Evolutionary conservation across 495 filamentous ascomycete species (phyloP).

Genomic region (Zalerion maritima): DNA sequence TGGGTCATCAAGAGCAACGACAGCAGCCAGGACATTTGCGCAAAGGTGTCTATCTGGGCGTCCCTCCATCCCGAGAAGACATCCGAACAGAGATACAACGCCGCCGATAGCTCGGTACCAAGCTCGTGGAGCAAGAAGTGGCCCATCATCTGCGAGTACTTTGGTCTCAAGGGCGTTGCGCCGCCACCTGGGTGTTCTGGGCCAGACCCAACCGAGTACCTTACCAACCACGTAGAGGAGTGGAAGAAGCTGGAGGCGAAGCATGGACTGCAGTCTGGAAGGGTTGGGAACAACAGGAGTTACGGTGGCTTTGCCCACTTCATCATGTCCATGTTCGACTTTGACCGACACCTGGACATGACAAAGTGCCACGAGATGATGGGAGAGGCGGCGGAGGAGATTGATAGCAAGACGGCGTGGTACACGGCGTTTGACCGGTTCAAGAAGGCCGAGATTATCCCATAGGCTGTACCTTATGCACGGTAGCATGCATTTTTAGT

Average conservation of each 20-base stretch:
- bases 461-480: too few relatives aligned
- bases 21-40: slow-evolving; percentile 28
- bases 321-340: slow-evolving; percentile 26
- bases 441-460: too few relatives aligned
- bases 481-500: too few relatives aligned
- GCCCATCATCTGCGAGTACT: slow-evolving; percentile 24
- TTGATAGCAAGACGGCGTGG: slow-evolving; percentile 17
- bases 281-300: slow-evolving; percentile 16
- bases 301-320: slow-evolving; percentile 16
- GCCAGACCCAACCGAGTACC: slow-evolving; percentile 19
- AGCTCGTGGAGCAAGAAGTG: slow-evolving; percentile 11
- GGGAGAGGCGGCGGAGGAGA: slow-evolving; percentile 16
- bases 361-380: slow-evolving; percentile 14
- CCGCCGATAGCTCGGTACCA: slow-evolving; percentile 5
- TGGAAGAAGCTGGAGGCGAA: slow-evolving; percentile 22
- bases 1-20: slow-evolving; percentile 18
- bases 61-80: slow-evolving; percentile 12
- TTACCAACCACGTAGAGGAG: slow-evolving; percentile 15
- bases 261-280: slow-evolving; percentile 17
- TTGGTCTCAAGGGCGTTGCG: slow-evolving; percentile 20
- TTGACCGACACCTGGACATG: slow-evolving; percentile 25
- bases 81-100: too few relatives aligned
- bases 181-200: slow-evolving; percentile 12
- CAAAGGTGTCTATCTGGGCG: slow-evolving; percentile 24
- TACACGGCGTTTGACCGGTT: slow-evolving; percentile 23